Conservation (phyloP, 2,329 filamentous ascomycete species). For the Fusarium bactridioides region DNA sequence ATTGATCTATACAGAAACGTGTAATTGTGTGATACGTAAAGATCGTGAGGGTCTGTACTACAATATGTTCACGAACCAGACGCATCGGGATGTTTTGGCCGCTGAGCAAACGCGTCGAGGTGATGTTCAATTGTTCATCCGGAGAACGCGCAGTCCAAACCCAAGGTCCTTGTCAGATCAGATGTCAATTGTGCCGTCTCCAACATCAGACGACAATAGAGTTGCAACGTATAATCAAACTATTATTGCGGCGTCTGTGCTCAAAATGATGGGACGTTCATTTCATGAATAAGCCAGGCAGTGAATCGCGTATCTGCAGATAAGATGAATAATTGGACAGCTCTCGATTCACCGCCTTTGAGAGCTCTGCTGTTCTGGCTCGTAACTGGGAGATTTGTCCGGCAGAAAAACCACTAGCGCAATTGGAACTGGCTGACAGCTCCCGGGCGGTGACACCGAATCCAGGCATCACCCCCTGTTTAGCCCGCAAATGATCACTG, state of each 20-base stretch:
- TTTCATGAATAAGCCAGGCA: background rate
- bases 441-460: constrained; percentile 21
- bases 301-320: constrained; percentile 8
- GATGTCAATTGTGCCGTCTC: background rate
- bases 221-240: background rate
- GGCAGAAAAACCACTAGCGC: background rate
- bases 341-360: constrained; percentile 19
- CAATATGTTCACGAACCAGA: background rate
- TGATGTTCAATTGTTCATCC: background rate
- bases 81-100: background rate
- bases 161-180: background rate
- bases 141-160: background rate
- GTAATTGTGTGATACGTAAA: background rate
- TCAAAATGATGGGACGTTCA: background rate
- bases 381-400: background rate
- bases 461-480: constrained; percentile 21
- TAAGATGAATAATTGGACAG: background rate
- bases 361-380: background rate
- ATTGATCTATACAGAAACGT: too few species aligned
- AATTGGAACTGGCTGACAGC: constrained; percentile 1
- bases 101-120: background rate
- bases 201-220: background rate
- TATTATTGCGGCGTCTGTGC: constrained; percentile 3
- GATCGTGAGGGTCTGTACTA: background rate
- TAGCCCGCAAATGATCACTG: constrained; percentile 30